Evolutionary conservation across 2,329 filamentous ascomycete genomes (phyloP).

Genomic region (Xylaria hypoxylon): DNA sequence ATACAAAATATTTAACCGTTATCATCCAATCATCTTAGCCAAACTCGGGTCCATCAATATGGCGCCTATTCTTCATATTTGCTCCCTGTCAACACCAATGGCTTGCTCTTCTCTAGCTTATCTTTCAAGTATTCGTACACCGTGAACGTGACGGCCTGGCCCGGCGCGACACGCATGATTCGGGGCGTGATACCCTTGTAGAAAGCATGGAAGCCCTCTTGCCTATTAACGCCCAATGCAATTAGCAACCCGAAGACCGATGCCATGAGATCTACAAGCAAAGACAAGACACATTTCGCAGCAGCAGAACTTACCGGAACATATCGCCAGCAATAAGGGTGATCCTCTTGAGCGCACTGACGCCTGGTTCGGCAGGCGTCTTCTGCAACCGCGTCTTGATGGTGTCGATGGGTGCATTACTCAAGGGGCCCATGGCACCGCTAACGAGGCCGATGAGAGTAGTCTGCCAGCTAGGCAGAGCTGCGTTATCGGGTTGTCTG

Average conservation of each 20-base stretch:
- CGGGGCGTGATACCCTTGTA: constrained; percentile 99
- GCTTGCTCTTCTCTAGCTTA: constrained; percentile 74
- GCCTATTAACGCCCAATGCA: constrained; percentile 60
- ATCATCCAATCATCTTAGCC: background rate
- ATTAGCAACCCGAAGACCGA: constrained; percentile 11
- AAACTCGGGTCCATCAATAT: background rate
- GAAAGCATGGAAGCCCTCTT: constrained; percentile 94
- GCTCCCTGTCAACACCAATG: constrained; percentile 68
- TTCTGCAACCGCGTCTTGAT: constrained; percentile 98
- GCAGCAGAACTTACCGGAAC: constrained; percentile 73
- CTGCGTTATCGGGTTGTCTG: constrained; percentile 64
- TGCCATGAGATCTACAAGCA: background rate
- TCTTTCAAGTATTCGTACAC: constrained; percentile 83
- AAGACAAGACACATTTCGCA: background rate
- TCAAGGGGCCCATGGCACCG: constrained; percentile 94
- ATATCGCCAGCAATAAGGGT: constrained; percentile 81
- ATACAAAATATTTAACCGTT: constrained; percentile 20
- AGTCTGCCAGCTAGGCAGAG: constrained; percentile 87
- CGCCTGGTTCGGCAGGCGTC: constrained; percentile 83
- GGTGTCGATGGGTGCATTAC: constrained; percentile 97
- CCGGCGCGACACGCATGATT: constrained; percentile 96
- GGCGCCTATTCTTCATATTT: constrained; percentile 72
- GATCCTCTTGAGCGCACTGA: constrained; percentile 84
- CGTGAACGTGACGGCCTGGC: constrained; percentile 83
- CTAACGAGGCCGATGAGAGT: constrained; percentile 89